A percentile compares a stretch with the other conserved stretches of the same genome.
These are phyloP conservation scores for Microbotryum intermedium DNA, from an alignment of 1,284 basidiomycete species.

Conservation along the genomic window DNA sequence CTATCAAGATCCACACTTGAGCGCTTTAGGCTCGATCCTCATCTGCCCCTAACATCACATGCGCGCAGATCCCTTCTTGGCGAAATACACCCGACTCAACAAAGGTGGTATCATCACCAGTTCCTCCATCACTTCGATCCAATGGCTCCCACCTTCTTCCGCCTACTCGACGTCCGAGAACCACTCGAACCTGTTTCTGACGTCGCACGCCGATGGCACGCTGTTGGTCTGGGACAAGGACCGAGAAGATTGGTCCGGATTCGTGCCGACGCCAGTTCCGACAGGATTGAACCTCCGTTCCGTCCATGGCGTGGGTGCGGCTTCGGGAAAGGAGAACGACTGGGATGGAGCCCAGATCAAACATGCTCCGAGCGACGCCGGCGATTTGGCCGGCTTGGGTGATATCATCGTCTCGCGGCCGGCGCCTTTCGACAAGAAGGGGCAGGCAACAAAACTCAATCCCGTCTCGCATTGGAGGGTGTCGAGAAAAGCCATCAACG, in stretches of 20 bases:
- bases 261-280: background rate
- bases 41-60: background rate
- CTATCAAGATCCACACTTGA: background rate
- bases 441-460: conserved; percentile 52
- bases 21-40: background rate
- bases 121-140: conserved; percentile 70
- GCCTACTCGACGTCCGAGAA: background rate
- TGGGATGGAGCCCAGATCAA: background rate
- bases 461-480: conserved; percentile 61
- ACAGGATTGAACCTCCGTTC: background rate
- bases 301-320: background rate
- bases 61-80: conserved; percentile 64
- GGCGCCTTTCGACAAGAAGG: conserved; percentile 49
- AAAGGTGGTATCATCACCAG: conserved; percentile 76
- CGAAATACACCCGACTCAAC: conserved; percentile 80
- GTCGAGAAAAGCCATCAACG: conserved; percentile 56
- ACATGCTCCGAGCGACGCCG: background rate
- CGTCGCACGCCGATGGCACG: conserved; percentile 82
- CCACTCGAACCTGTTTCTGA: conserved; percentile 60
- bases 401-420: conserved; percentile 70
- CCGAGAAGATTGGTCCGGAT: conserved; percentile 55
- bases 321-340: conserved; percentile 5
- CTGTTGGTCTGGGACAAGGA: conserved; percentile 82
- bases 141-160: conserved; percentile 78
- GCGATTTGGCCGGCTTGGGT: conserved; percentile 41